Conservation (phyloP, 257 asterid genomes). For the Nicotiana benthamiana region DNA sequence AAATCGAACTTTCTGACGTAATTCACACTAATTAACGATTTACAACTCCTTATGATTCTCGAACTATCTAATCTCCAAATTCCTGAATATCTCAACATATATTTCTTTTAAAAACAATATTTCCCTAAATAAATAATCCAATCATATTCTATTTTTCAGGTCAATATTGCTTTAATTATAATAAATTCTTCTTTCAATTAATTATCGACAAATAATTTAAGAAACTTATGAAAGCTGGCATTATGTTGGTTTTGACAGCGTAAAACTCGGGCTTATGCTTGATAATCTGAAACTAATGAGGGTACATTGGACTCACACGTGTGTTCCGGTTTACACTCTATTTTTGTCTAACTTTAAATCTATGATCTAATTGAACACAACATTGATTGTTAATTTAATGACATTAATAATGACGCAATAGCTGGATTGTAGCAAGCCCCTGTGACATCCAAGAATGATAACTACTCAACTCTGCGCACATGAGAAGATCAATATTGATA, state of each 20-base stretch:
- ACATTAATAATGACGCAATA: slow-evolving; percentile 5
- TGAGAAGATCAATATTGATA: neutral
- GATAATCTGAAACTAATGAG: neutral
- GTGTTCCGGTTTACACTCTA: slow-evolving; percentile 1
- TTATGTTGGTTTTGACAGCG: neutral
- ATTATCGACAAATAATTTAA: neutral
- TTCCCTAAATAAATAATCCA: neutral
- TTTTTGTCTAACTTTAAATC: slow-evolving; percentile 3
- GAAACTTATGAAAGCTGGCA: neutral
- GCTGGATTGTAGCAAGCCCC: neutral
- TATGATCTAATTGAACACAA: neutral
- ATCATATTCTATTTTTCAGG: no score
- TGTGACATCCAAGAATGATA: slow-evolving; percentile 11
- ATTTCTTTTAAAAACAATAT: neutral
- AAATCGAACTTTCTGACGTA: neutral
- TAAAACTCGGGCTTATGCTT: neutral
- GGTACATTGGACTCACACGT: neutral
- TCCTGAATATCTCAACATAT: neutral
- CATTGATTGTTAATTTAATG: neutral
- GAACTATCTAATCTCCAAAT: neutral
- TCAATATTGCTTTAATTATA: no score
- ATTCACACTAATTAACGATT: neutral
- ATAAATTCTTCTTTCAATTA: neutral
- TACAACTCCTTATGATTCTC: neutral
- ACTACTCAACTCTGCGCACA: neutral